Percentiles rank a stretch among this genome's conserved stretches.
Evolutionary conservation across 306 rosid genomes (phyloP).

Genomic region (Mucuna pruriens): DNA sequence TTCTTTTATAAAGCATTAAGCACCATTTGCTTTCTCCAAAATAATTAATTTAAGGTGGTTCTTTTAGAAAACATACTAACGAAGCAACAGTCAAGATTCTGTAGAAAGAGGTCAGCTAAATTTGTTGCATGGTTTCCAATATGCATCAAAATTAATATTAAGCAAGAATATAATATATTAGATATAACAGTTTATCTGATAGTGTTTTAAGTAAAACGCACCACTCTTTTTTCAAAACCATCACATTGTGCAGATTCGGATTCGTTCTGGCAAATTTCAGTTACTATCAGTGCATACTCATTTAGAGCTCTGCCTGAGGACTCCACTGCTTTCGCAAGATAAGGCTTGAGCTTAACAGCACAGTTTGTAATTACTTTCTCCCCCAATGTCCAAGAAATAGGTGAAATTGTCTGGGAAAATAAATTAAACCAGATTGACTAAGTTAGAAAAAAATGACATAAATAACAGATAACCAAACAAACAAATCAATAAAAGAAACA

Average conservation of each 20-base stretch:
- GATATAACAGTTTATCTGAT: slow-evolving; percentile 34
- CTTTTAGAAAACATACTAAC: neutral
- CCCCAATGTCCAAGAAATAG: slow-evolving; percentile 67
- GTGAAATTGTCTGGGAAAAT: slow-evolving; percentile 60
- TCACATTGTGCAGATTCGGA: slow-evolving; percentile 27
- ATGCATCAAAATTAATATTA: slow-evolving; percentile 26
- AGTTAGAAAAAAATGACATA: neutral
- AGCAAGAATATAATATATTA: slow-evolving; percentile 23
- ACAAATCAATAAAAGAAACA: neutral
- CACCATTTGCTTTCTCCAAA: neutral
- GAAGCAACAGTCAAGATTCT: neutral
- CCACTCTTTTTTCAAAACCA: slow-evolving; percentile 39
- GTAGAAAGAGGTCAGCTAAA: slow-evolving; percentile 3
- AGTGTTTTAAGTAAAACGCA: slow-evolving; percentile 42
- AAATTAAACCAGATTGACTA: slow-evolving; percentile 29
- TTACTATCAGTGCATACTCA: slow-evolving; percentile 56
- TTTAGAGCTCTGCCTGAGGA: slow-evolving; percentile 51
- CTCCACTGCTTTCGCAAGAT: slow-evolving; percentile 57
- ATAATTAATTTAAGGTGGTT: neutral
- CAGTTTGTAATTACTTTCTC: slow-evolving; percentile 66
- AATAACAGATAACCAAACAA: slow-evolving; percentile 7
- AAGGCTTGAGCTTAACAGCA: slow-evolving; percentile 63
- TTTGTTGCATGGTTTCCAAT: slow-evolving; percentile 19
- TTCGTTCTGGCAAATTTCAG: slow-evolving; percentile 55
- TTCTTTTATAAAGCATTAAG: neutral